Evolutionary conservation across 2,329 filamentous ascomycete species (phyloP).

Genomic region (Penicillium sp.): DNA sequence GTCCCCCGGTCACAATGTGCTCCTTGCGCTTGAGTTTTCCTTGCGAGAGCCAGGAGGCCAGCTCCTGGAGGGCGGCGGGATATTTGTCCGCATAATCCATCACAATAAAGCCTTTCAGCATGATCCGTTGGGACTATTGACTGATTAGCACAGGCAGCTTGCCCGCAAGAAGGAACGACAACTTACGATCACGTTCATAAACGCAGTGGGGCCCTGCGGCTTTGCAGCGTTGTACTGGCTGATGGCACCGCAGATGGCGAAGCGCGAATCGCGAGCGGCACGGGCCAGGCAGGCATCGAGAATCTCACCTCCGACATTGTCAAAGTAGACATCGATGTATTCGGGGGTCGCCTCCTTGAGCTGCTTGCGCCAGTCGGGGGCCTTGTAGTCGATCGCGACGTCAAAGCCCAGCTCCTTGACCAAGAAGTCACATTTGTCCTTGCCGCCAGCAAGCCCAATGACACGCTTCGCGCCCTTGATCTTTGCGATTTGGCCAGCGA

Average conservation of each 20-base stretch:
- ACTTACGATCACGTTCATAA: conserved; percentile 47
- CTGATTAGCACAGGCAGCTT: conserved; percentile 20
- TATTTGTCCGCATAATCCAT: conserved; percentile 69
- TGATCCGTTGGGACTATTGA: conserved; percentile 43
- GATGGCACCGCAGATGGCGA: conserved; percentile 74
- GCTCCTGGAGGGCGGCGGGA: conserved; percentile 61
- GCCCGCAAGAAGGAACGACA: background rate
- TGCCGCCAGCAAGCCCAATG: conserved; percentile 68
- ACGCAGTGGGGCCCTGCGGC: conserved; percentile 60
- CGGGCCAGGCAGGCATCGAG: conserved; percentile 68
- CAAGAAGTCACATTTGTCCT: conserved; percentile 71
- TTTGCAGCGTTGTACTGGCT: conserved; percentile 68
- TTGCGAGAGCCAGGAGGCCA: conserved; percentile 70
- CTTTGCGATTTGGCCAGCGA: conserved; percentile 80
- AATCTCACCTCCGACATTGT: conserved; percentile 76
- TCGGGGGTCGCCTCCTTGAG: conserved; percentile 64
- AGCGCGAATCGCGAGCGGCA: conserved; percentile 67
- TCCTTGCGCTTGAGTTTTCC: conserved; percentile 75
- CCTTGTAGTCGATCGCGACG: conserved; percentile 72
- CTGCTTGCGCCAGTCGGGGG: conserved; percentile 62
- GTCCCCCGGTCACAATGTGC: conserved; percentile 71
- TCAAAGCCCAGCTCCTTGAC: conserved; percentile 69
- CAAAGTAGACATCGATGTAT: conserved; percentile 72
- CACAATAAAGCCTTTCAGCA: conserved; percentile 74
- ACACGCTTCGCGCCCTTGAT: conserved; percentile 67